phyloP scores from a whole-genome alignment of 75 land plant species.

The Ceratopteris richardii region DNA sequence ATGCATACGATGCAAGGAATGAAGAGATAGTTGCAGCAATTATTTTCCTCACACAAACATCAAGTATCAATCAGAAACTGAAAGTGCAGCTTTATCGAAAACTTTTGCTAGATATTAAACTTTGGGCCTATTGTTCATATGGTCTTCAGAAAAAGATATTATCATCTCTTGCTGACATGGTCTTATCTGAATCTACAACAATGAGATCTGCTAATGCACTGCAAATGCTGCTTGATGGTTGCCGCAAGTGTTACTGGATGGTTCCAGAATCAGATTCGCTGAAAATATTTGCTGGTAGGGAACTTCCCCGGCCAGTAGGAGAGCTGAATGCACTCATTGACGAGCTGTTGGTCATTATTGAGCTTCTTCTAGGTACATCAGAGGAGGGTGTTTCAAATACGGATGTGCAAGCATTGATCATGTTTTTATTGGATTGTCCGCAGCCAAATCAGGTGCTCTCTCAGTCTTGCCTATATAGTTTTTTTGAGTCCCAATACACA shows the following conservation, averaged over 20 bases:
- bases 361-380: slow-evolving; percentile 74
- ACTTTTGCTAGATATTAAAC: slow-evolving; percentile 78
- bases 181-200: slow-evolving; percentile 75
- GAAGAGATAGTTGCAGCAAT: slow-evolving; percentile 92
- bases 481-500: too few species aligned
- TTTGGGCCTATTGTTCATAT: slow-evolving; percentile 86
- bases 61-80: slow-evolving; percentile 49
- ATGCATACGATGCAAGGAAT: slow-evolving; percentile 47
- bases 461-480: too few species aligned
- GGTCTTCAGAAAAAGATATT: slow-evolving; percentile 93
- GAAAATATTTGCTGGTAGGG: slow-evolving; percentile 53
- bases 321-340: slow-evolving; percentile 94
- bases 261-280: slow-evolving; percentile 74
- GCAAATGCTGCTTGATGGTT: slow-evolving; percentile 96
- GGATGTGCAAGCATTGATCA: slow-evolving; percentile 70
- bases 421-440: slow-evolving; percentile 93
- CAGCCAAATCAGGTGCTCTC: slow-evolving; percentile 97
- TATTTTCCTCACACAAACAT: slow-evolving; percentile 88
- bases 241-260: slow-evolving; percentile 90
- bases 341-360: slow-evolving; percentile 86
- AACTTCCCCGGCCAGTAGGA: slow-evolving; percentile 58
- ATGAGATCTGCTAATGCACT: slow-evolving; percentile 96
- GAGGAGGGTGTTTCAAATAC: slow-evolving; percentile 49
- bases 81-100: slow-evolving; percentile 84
- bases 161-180: slow-evolving; percentile 97